A percentile compares a stretch with the other conserved stretches of the same genome.
phyloP scores from a whole-genome alignment of 2,329 filamentous ascomycete species.

The Helotiales sp. region DNA sequence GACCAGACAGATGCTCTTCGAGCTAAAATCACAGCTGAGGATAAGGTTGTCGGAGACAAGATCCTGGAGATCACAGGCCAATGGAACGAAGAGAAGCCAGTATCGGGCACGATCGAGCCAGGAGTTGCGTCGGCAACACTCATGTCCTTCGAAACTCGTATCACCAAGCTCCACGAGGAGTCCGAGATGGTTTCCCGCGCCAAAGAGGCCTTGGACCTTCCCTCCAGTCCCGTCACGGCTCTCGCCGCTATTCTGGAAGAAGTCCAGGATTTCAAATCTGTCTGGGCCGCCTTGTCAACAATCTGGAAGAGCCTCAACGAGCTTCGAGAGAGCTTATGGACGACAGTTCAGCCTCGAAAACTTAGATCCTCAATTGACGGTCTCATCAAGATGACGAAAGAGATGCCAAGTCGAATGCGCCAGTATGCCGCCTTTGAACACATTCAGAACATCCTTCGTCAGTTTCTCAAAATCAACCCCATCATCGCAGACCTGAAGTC shows the following conservation, averaged over 20 bases:
- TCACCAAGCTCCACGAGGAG: conserved; percentile 84
- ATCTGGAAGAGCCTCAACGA: conserved; percentile 98
- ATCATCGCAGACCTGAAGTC: conserved; percentile 91
- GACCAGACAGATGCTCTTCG: conserved; percentile 95
- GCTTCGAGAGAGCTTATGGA: conserved; percentile 91
- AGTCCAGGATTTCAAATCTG: conserved; percentile 97
- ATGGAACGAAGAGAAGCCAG: conserved; percentile 97
- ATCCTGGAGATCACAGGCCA: conserved; percentile 82
- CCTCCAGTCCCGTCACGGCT: conserved; percentile 78
- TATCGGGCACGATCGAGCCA: conserved; percentile 91
- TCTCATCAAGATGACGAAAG: conserved; percentile 96
- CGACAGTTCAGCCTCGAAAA: conserved; percentile 92
- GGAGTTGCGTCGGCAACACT: conserved; percentile 86
- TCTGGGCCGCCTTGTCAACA: conserved; percentile 93
- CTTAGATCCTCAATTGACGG: conserved; percentile 87
- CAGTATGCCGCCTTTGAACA: conserved; percentile 99
- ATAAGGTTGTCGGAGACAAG: conserved; percentile 87
- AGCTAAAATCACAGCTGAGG: conserved; percentile 93
- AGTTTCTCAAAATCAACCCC: conserved; percentile 88
- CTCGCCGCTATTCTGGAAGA: conserved; percentile 89
- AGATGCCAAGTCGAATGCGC: conserved; percentile 98
- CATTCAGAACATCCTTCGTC: conserved; percentile 87
- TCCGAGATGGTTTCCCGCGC: conserved; percentile 94
- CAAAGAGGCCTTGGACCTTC: conserved; percentile 93
- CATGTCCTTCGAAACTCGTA: conserved; percentile 79